Conservation (phyloP, 495 filamentous ascomycete species). For the Penicillium egyptiacum region DNA sequence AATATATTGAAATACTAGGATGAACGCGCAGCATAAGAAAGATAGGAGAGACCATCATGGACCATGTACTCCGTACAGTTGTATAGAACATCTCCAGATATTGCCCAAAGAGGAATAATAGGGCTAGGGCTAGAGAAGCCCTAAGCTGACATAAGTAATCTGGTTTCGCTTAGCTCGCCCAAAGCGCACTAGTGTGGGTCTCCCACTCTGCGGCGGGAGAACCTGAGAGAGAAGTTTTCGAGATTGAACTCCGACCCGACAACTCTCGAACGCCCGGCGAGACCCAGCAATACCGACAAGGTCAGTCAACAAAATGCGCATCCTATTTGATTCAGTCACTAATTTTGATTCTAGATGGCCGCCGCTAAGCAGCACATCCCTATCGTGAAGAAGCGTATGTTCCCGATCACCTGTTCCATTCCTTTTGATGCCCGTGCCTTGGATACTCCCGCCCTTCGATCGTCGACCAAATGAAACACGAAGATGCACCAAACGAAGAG, state of each 20-base stretch:
- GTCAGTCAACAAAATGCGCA: conserved; percentile 29
- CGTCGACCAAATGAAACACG: conserved; percentile 10
- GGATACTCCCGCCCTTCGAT: conserved; percentile 31
- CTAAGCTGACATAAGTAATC: conserved; percentile 30
- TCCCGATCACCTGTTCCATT: conserved; percentile 24
- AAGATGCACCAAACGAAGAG: conserved; percentile 16
- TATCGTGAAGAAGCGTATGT: conserved; percentile 99
- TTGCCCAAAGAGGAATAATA: conserved; percentile 13
- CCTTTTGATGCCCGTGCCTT: conserved; percentile 15
- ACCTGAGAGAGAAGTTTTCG: conserved; percentile 40
- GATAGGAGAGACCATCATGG: neutral
- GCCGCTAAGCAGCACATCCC: conserved; percentile 97
- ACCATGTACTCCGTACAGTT: neutral
- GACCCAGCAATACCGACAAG: conserved; percentile 48
- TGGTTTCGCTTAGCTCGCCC: conserved; percentile 43
- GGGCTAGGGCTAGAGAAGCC: conserved; percentile 26
- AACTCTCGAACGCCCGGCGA: conserved; percentile 51
- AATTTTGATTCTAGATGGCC: conserved; percentile 69
- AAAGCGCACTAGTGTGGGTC: conserved; percentile 40
- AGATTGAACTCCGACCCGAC: conserved; percentile 49
- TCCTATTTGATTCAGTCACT: conserved; percentile 16
- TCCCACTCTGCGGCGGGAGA: conserved; percentile 30
- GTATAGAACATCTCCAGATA: conserved; percentile 2
- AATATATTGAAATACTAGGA: neutral
- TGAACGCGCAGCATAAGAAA: neutral